A percentile compares a stretch with the other conserved stretches of the same genome.
Conservation (phyloP, 2,329 filamentous ascomycete genomes). For the Pezizomycotina sp. region DNA sequence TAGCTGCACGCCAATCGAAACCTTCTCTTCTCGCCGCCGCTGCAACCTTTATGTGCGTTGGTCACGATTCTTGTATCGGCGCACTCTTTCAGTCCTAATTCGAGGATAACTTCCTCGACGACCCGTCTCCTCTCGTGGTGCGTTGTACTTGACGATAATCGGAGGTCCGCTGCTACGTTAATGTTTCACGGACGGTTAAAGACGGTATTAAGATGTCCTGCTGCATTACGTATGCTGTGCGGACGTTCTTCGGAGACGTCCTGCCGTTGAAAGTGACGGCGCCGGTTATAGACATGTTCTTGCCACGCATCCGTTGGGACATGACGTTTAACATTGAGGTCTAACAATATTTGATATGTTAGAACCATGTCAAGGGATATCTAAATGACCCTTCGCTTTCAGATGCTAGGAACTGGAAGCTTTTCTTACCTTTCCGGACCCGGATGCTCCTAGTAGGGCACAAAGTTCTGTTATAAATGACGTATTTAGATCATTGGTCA, state of each 20-base stretch:
- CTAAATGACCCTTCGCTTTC: not conserved
- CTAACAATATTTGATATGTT: constrained; percentile 15
- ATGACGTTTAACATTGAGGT: constrained; percentile 55
- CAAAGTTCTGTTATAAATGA: no score
- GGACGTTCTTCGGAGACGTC: constrained; percentile 37
- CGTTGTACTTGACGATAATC: constrained; percentile 47
- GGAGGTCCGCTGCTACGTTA: constrained; percentile 57
- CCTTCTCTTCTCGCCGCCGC: constrained; percentile 60
- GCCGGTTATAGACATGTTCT: constrained; percentile 38
- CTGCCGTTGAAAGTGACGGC: constrained; percentile 45
- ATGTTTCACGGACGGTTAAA: constrained; percentile 57
- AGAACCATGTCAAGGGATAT: constrained; percentile 6
- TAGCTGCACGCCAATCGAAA: constrained; percentile 65
- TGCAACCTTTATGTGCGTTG: constrained; percentile 55
- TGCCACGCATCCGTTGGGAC: constrained; percentile 48
- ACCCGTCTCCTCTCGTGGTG: constrained; percentile 42
- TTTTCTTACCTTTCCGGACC: constrained; percentile 43
- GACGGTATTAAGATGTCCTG: constrained; percentile 58
- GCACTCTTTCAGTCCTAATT: constrained; percentile 60
- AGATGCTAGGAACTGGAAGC: not conserved
- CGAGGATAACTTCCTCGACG: constrained; percentile 60
- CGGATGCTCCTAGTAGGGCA: constrained; percentile 59
- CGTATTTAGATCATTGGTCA: no score
- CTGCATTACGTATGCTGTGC: constrained; percentile 58
- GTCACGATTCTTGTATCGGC: constrained; percentile 59